These are phyloP conservation scores for Imleria badia DNA, from an alignment of 768 basidiomycete species.

Conservation along the genomic window DNA sequence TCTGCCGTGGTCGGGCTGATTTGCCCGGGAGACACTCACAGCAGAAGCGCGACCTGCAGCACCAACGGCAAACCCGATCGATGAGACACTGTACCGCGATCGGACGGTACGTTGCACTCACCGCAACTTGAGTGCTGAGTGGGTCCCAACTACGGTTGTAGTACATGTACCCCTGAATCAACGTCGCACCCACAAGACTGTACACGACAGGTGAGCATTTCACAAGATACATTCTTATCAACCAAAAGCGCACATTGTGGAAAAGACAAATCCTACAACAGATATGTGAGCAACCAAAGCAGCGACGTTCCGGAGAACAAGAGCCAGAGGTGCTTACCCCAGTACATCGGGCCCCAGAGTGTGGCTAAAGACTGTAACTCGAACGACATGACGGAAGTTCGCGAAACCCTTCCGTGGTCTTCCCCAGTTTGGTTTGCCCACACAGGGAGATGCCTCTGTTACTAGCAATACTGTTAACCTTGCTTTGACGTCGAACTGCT, in stretches of 20 bases:
- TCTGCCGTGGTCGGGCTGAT: neutral
- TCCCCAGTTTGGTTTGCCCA: too few relatives aligned
- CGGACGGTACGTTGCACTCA: neutral
- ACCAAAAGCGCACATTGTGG: neutral
- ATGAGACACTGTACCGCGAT: neutral
- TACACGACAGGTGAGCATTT: neutral
- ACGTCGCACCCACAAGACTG: constrained; percentile 3
- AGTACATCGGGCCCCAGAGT: neutral
- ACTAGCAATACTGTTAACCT: too few relatives aligned
- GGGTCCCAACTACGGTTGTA: neutral
- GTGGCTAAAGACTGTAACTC: too few relatives aligned
- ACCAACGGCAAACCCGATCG: too few relatives aligned
- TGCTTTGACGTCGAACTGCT: too few relatives aligned
- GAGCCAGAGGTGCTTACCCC: neutral
- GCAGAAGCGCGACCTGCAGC: neutral
- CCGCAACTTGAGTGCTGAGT: neutral
- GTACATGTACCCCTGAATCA: constrained; percentile 7
- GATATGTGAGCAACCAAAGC: neutral
- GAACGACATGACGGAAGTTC: neutral
- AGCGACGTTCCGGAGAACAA: neutral
- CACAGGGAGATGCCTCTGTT: too few relatives aligned
- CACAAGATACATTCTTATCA: neutral
- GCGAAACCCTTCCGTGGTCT: too few relatives aligned
- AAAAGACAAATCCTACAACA: neutral
- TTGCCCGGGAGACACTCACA: neutral